Evolutionary conservation across 2,329 filamentous ascomycete species (phyloP).

Genomic region (Aureobasidium sp.): DNA sequence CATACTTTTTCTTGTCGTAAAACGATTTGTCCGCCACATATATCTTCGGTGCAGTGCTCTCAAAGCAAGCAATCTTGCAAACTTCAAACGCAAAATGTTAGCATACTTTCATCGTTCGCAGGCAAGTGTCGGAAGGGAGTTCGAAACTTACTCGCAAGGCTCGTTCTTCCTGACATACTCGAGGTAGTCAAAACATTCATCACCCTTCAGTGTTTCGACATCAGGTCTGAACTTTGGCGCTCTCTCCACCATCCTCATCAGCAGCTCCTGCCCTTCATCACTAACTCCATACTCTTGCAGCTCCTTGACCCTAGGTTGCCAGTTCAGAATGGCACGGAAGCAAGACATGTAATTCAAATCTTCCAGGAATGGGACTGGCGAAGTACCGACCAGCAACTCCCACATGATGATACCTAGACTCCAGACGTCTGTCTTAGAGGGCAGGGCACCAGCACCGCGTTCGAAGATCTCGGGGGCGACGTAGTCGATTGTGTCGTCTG

Average conservation of each 20-base stretch:
- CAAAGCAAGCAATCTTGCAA: slow-evolving; percentile 4
- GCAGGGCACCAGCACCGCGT: not conserved
- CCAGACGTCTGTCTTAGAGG: slow-evolving; percentile 45
- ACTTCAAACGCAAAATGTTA: not conserved
- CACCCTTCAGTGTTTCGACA: not conserved
- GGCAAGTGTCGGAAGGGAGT: not conserved
- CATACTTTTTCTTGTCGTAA: not conserved
- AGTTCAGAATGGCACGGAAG: slow-evolving; percentile 6
- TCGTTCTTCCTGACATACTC: slow-evolving; percentile 7
- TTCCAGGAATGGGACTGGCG: slow-evolving; percentile 42
- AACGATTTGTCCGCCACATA: not conserved
- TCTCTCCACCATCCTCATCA: slow-evolving; percentile 3
- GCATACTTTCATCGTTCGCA: not conserved
- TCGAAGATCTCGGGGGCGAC: slow-evolving; percentile 5
- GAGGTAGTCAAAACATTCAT: slow-evolving; percentile 10
- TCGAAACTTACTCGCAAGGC: slow-evolving; percentile 6
- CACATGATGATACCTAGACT: slow-evolving; percentile 96
- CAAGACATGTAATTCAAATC: slow-evolving; percentile 6
- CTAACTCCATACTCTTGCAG: not conserved
- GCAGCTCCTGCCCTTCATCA: not conserved
- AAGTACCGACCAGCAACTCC: slow-evolving; percentile 98
- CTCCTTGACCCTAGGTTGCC: slow-evolving; percentile 1
- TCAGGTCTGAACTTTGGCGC: not conserved
- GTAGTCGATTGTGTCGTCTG: slow-evolving; percentile 5
- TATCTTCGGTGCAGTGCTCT: not conserved